Base-by-base conservation (phyloP, 805 yeast species). In the Saccharomycopsis malanga region DNA sequence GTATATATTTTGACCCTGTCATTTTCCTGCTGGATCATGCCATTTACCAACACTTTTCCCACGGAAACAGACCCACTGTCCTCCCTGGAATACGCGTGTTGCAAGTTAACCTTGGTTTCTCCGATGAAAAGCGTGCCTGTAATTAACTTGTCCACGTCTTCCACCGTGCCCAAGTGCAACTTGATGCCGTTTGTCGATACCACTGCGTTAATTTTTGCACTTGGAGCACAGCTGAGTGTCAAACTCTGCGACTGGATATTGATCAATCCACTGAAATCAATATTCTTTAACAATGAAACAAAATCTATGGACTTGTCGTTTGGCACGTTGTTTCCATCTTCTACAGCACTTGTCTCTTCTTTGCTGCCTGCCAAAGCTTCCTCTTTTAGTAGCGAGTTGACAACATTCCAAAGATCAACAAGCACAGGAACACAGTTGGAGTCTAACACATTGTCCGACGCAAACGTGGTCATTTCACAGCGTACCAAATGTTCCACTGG, bases 31-130 rank as follows among this genome's bases (percentile, higher is more conserved):
- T 74, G 69, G 32, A 81, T 58, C 17, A 76, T 65, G n/a, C 74
- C 69, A 3, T 72, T 71, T 10, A 77, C 27, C 40, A 78, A 58
- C 9, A 81, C 59, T 37, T 71, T 67, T 15, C 76, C 70, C 6
- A 77, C 53, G 1, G 60, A 55, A 24, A 86, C 61, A 2, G 84
- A 79, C 0, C 94, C 95, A 68, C 95, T 87, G 0, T 83, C 74
- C 53, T 87, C 96, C 52, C 95, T 76, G 0, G 98, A 91, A 59
- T 87, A 93, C 14, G 86, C 79, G 62, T 93, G 98, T 57, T 87
- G 96, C 30, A 93, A 66, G 0, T 89, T 79, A 0, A 91, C 84
- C 18, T 75, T 69, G 3, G 87, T 62, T 2, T 76, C 70, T n/a
- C 71, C 69, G 15, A 87, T 53, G 14, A 72, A 69, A 2, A 79